Conservation (phyloP, 305 asterid genomes). For the Fraxinus baroniana region DNA sequence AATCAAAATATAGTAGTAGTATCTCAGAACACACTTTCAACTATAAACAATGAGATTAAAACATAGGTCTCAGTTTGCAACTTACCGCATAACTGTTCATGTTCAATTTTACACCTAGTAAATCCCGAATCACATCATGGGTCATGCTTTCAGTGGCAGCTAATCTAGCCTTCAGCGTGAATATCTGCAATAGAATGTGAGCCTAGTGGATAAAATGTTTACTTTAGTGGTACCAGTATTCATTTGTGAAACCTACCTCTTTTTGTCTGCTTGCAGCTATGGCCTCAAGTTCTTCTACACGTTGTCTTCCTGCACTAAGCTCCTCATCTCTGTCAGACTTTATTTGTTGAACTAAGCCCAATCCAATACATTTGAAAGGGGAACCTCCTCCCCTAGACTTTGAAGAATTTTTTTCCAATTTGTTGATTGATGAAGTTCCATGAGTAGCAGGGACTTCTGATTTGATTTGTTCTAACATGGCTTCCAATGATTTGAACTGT, state of each 20-base stretch:
- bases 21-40: background rate
- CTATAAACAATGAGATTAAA: background rate
- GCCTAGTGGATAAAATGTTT: conserved; percentile 10
- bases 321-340: conserved; percentile 96
- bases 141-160: conserved; percentile 99
- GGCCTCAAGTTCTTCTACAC: conserved; percentile 88
- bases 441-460: conserved; percentile 54
- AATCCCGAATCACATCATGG: conserved; percentile 93
- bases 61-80: conserved; percentile 14
- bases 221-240: conserved; percentile 2
- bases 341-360: conserved; percentile 88
- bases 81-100: conserved; percentile 90
- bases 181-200: conserved; percentile 57
- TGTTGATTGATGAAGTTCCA: conserved; percentile 63
- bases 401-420: conserved; percentile 71
- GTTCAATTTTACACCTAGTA: conserved; percentile 83
- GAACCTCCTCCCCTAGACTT: conserved; percentile 96
- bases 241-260: conserved; percentile 54
- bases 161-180: conserved; percentile 83
- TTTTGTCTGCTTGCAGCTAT: conserved; percentile 88
- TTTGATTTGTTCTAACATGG: conserved; percentile 84
- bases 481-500: conserved; percentile 91
- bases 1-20: background rate
- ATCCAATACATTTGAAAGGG: conserved; percentile 96
- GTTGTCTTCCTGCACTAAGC: conserved; percentile 73